These are phyloP conservation scores for Scedosporium minutisporum DNA, from an alignment of 2,329 filamentous ascomycete species.

Conservation along the genomic window DNA sequence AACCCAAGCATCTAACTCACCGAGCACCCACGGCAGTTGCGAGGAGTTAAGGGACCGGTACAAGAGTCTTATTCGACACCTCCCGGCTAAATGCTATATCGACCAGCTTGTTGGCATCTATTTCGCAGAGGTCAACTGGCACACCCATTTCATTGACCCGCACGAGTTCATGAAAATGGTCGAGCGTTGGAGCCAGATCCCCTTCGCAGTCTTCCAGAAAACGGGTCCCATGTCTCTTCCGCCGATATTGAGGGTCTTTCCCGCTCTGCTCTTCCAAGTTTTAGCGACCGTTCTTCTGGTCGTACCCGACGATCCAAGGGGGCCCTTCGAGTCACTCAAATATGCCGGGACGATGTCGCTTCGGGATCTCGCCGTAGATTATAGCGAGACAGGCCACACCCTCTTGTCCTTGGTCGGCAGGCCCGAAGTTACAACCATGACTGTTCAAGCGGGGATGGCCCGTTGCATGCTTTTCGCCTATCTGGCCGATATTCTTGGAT, in stretches of 20 bases:
- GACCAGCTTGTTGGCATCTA: constrained; percentile 45
- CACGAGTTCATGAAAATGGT: constrained; percentile 41
- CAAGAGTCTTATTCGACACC: constrained; percentile 46
- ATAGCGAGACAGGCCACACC: constrained; percentile 47
- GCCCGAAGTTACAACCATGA: constrained; percentile 43
- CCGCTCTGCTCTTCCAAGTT: constrained; percentile 50
- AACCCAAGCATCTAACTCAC: constrained; percentile 11
- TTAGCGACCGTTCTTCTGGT: constrained; percentile 44
- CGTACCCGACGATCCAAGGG: constrained; percentile 35
- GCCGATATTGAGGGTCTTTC: constrained; percentile 44
- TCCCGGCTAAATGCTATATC: constrained; percentile 44
- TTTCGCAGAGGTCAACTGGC: constrained; percentile 49
- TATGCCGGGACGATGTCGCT: constrained; percentile 50
- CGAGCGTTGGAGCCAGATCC: constrained; percentile 42
- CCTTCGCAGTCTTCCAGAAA: constrained; percentile 39
- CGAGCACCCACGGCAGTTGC: not conserved
- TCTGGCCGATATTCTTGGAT: constrained; percentile 23
- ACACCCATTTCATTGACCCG: constrained; percentile 47
- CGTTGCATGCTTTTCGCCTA: constrained; percentile 49
- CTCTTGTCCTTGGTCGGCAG: constrained; percentile 48
- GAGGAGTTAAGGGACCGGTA: constrained; percentile 44
- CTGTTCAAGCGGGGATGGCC: constrained; percentile 48
- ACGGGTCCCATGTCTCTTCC: constrained; percentile 40
- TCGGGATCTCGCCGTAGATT: constrained; percentile 50
- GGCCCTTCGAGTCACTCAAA: constrained; percentile 45